Base-by-base conservation (phyloP, 148 eudicot species). In the Drosera capensis region DNA sequence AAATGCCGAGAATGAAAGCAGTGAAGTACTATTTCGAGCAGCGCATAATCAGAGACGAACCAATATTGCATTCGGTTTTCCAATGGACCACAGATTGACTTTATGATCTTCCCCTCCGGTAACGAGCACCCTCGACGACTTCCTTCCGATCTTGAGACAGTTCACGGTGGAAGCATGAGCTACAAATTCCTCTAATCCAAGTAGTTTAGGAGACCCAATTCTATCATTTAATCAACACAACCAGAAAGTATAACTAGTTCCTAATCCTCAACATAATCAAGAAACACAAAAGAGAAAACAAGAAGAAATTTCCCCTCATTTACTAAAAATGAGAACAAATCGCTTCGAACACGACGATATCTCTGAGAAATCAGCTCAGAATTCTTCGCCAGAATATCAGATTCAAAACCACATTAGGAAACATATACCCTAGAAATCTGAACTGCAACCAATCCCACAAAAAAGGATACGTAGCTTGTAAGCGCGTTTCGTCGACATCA, bases 51-150 rank as follows among this genome's bases (percentile, higher is more conserved):
- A 43, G 1, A 49, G 43, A 67, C 84, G 59, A 48, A 90, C 97
- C 82, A 80, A 54, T 56, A 85, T 60, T n/a, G 99, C 82, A 54
- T 84, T 85, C 35, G 99, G 99, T 56, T 90, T 90, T 58, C 99
- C 99, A 64, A 90, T 84, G 45, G 99, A 87, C 99, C 99, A 90
- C 31, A 90, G 84, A 60, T 90, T 90, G 55, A 90, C 99, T 71
- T 84, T 84, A 52, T 90, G 93, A 73, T 90, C 99, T 66, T 90
- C 95, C 58, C 99, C 99, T 43, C 99, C 99, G 36, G 99, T 90
- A 19, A 90, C 80, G 51, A 90, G 75, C 51, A 90, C 85, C 66
- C 95, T 76, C 0, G 99, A 90, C 51, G 99, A 73, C 68, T 84
- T 90, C 68, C 86, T 71, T 43, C 99, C 99, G 45, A 90, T 90